These are phyloP conservation scores for Panicum virgatum DNA, from an alignment of 202 grass and related monocot species.

Conservation along the genomic window DNA sequence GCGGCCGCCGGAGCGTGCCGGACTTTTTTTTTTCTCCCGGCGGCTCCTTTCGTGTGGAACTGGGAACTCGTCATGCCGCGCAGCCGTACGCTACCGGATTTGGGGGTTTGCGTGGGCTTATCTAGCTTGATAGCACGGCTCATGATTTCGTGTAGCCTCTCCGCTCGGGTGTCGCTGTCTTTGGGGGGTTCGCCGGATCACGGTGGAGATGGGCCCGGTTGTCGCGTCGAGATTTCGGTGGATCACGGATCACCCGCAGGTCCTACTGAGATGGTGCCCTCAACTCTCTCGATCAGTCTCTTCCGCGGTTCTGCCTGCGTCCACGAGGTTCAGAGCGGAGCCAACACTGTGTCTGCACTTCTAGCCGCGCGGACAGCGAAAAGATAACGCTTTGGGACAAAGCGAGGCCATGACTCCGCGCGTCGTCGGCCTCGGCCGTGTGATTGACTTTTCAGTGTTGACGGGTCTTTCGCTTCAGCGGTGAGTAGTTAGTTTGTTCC, in stretches of 20 bases:
- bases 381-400: background rate
- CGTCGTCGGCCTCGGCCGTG: background rate
- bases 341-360: too few relatives aligned
- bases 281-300: too few relatives aligned
- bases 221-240: too few relatives aligned
- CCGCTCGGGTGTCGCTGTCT: background rate
- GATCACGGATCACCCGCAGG: too few relatives aligned
- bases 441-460: background rate
- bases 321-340: too few relatives aligned
- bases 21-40: background rate
- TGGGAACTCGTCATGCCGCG: background rate
- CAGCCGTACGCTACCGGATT: background rate
- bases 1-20: background rate
- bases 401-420: background rate
- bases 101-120: background rate
- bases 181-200: background rate
- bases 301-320: too few relatives aligned
- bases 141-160: background rate
- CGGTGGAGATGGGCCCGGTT: background rate
- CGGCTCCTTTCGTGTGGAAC: background rate
- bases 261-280: too few relatives aligned
- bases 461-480: background rate
- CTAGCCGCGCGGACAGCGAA: background rate
- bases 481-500: background rate
- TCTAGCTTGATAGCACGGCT: background rate